Evolutionary conservation across 257 asterid genomes (phyloP).

Genomic region (Paraleonurus japonicus): DNA sequence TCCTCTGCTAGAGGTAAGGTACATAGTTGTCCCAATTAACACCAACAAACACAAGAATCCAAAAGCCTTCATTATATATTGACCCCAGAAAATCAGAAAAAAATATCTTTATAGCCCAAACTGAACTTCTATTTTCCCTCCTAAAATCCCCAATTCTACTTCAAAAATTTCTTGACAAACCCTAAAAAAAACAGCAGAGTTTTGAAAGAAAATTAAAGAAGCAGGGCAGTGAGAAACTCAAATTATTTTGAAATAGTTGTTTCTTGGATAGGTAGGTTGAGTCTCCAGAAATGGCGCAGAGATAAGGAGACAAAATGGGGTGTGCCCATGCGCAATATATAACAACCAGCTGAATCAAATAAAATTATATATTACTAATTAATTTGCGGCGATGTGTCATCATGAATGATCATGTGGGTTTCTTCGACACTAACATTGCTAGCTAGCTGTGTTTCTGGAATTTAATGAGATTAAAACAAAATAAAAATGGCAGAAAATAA

Average conservation of each 20-base stretch:
- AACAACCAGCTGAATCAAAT: not conserved
- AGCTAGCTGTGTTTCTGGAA: conserved; percentile 7
- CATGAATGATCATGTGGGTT: conserved; percentile 34
- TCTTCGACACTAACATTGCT: conserved; percentile 21
- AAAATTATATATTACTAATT: not conserved
- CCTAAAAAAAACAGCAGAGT: conserved; percentile 12
- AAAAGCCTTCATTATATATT: conserved; percentile 32
- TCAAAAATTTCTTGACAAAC: not conserved
- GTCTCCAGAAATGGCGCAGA: conserved; percentile 21
- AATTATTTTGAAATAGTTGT: conserved; percentile 17
- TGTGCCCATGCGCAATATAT: conserved; percentile 34
- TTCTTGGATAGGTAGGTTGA: too few relatives aligned
- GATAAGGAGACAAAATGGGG: conserved; percentile 33
- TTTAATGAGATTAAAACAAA: conserved; percentile 12
- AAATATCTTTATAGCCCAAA: not conserved
- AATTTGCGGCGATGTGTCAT: conserved; percentile 28
- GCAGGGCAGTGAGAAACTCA: conserved; percentile 28
- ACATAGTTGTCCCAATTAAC: conserved; percentile 36
- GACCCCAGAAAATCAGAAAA: not conserved
- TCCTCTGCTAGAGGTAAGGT: conserved; percentile 25
- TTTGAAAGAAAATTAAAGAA: not conserved
- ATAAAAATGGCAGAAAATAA: conserved; percentile 11
- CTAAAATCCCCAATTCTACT: conserved; percentile 16
- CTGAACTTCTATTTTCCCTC: not conserved
- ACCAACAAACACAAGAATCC: conserved; percentile 37